Evolutionary conservation across 176 grass and related monocot species (phyloP), one percentile per base, ranked within the genome.

Genomic region (Calamus simplicifolius): DNA sequence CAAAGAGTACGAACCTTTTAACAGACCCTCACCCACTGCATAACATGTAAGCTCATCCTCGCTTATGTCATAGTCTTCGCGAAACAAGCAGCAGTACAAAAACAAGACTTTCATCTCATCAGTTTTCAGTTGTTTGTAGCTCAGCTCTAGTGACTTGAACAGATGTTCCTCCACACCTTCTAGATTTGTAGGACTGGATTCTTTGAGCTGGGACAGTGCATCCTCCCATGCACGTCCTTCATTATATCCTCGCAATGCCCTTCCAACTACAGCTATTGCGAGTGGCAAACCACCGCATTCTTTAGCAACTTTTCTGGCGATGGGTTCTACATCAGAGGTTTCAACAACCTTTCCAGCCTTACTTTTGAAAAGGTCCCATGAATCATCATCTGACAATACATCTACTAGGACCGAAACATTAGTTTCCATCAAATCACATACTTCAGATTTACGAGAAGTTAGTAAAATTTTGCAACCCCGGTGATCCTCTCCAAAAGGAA

Each of bases 321-420:
- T 52, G 4, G 57, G 29, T 62, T 77, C 75, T 63, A 69, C 56
- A 19, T 25, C 65, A 63, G 27, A 16, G 25, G 16, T 23, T 17
- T 59, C 25, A 49, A 29, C 54, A 28, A 67, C 28, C 15, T 62
- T 6, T 56, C 75, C 66, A 49, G 66, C 64, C 38, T 48, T 69
- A 14, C 4, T 48, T 78, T 57, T 57, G 75, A 70, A 78, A 52
- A 78, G 64, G 29, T 64, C 14, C 75, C 64, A 78, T 28, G 75
- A 69, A 23, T 78, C 75, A 19, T 63, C 7, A n/a, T 63, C 49
- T 16, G 65, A 63, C 27, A 70, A 62, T 2, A 70, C 28, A 28
- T 56, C 25, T 5, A 70, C 66, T n/a, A 13, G 25, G 7, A 77
- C 49, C 26, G 48, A 55, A 23, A 16, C 62, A 75, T 77, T 49